Base-by-base conservation (phyloP, 2,329 filamentous ascomycete genomes). In the Sordariomycetes sp. region DNA sequence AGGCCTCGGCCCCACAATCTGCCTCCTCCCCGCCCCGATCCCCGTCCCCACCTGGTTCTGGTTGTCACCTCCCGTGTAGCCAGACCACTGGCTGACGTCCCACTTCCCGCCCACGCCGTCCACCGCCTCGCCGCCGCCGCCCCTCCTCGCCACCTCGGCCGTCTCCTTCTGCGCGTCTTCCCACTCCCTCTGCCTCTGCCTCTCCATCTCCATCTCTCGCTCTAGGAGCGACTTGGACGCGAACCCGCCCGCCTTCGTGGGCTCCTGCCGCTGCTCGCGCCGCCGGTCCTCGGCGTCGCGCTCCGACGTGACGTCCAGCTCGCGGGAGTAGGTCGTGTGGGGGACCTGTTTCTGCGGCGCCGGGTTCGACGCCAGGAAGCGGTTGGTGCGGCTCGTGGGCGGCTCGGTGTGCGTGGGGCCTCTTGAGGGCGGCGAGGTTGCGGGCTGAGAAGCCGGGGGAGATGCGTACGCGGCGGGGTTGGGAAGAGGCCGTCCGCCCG, bases 191-290 rank as follows among this genome's bases (percentile, higher is more conserved):
- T 92, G 88, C 16, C 88, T 77, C 72, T 90, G 82, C 10, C 88
- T 78, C 70, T 92, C 88, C 68, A 87, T 77, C 69, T 92, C 88
- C 86, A 91, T 90, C 71, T 92, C 88, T 32, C 86, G 82, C 71
- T 91, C 88, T 1, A 91, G 79, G 11, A 91, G 76, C 0, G 85
- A 88, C 73, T 87, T 88, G 62, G 79, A 79, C 1, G 83, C 83
- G 80, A 79, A 83, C 0, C 81, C 83, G 32, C 75, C 79, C 1
- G 83, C 80, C 68, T 83, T 84, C 22, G 83, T 86, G 67, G 81
- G 78, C 54, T 73, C 70, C 65, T 87, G 84, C 12, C 80, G 76
- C 57, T 81, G 78, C 1, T 73, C 71, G 14, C 85, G 82, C 3
- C 82, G 78, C 25, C 80, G 78, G 66, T 86, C 82, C 65, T 88